Evolutionary conservation across 495 filamentous ascomycete species (phyloP), one percentile per base, ranked within the genome.

Genomic region (Talaromyces nanjingensis): DNA sequence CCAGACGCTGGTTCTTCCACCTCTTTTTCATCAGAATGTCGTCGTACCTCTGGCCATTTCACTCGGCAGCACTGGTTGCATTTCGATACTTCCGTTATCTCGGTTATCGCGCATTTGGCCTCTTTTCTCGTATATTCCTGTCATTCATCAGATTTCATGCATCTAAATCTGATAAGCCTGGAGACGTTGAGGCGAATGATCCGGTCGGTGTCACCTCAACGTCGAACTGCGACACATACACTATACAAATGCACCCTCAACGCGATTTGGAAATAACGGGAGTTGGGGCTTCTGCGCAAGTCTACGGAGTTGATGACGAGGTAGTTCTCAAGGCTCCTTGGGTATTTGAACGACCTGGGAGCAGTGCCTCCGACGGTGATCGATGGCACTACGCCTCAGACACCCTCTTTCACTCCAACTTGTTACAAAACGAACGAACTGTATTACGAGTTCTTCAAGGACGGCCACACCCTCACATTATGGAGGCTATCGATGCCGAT

Each of bases 261-360:
- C 63, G 67, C 70, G 62, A 75, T 66, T 33, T 73, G 68, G 63
- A 74, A 61, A 65, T 70, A 68, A 3, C 67, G 39, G 69, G 67
- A 0, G 59, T 66, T 42, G 65, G 69, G 37, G 67, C 67, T 58
- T 66, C 65, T 25, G 65, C 56, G 45, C 60, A 67, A 64, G 67
- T 69, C 49, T 71, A 71, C 64, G 45, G 64, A 34, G 67, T 71
- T 60, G 67, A 67, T 59, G 67, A 71, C 16, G 33, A 67, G 24
- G 62, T 69, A 34, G 67, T 66, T 64, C 69, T 72, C 52, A 72
- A 72, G 53, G 55, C 63, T 59, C 66, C 33, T 64, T 60, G 67
- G 18, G 57, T 71, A 24, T 71, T 65, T 47, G 64, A 65, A 65
- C 67, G 16, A 64, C 69, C 67, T 53, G 49, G 58, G 3, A 60